Evolutionary conservation across 2,329 filamentous ascomycete species (phyloP).

Genomic region (Pyrenophora seminiperda): DNA sequence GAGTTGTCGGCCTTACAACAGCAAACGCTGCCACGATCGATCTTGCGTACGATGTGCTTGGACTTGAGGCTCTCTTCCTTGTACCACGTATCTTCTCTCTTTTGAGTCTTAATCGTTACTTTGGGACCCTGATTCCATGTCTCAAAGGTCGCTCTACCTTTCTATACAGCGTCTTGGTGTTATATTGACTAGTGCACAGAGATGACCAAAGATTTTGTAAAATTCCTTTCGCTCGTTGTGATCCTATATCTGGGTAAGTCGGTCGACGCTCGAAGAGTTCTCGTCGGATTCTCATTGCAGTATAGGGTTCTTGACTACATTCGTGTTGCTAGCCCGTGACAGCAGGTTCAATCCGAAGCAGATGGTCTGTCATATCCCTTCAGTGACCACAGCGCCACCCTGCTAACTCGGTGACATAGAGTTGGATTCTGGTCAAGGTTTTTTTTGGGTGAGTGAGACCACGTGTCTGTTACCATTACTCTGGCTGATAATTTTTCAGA

Average conservation of each 20-base stretch:
- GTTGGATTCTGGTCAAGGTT: constrained; percentile 77
- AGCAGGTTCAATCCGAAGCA: constrained; percentile 65
- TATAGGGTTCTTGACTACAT: constrained; percentile 82
- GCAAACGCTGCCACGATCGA: constrained; percentile 69
- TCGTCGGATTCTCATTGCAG: constrained; percentile 1
- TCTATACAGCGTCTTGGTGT: not conserved
- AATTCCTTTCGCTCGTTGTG: constrained; percentile 77
- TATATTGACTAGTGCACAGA: constrained; percentile 51
- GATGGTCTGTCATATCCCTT: constrained; percentile 56
- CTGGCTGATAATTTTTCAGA: constrained; percentile 24
- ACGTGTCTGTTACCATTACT: not conserved
- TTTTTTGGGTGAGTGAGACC: constrained; percentile 67
- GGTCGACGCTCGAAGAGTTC: not conserved
- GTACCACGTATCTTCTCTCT: constrained; percentile 86
- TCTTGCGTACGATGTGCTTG: constrained; percentile 84
- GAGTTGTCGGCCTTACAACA: constrained; percentile 68
- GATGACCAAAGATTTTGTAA: constrained; percentile 91
- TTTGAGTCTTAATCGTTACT: constrained; percentile 85
- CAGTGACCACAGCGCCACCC: no score
- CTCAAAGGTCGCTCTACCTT: constrained; percentile 59
- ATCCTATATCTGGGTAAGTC: constrained; percentile 74
- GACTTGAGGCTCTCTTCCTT: constrained; percentile 86
- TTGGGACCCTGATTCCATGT: constrained; percentile 86
- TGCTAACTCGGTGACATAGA: constrained; percentile 40
- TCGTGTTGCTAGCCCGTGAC: constrained; percentile 74